These are phyloP conservation scores for Ormosia emarginata DNA, from an alignment of 306 rosid species.

Conservation along the genomic window DNA sequence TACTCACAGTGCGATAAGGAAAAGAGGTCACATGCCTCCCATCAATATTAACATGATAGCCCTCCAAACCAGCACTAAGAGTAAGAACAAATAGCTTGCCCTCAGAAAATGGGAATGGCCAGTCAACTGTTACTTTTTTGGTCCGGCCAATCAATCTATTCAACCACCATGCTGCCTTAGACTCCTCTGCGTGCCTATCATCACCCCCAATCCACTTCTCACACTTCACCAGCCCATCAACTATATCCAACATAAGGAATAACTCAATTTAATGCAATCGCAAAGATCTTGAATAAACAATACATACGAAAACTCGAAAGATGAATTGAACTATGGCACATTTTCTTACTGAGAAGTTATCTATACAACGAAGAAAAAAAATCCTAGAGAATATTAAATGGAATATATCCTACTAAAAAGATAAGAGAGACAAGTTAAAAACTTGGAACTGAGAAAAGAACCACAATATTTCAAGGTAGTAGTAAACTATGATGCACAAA, in stretches of 20 bases:
- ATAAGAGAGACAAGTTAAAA: not conserved
- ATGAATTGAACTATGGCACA: not conserved
- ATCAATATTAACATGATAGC: constrained; percentile 86
- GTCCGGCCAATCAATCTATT: constrained; percentile 76
- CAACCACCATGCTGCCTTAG: constrained; percentile 87
- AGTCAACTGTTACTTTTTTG: constrained; percentile 62
- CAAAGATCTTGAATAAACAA: not conserved
- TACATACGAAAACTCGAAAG: not conserved
- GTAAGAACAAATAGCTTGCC: constrained; percentile 85
- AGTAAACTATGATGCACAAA: not conserved
- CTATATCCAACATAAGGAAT: constrained; percentile 50
- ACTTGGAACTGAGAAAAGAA: not conserved
- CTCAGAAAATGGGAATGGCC: constrained; percentile 90
- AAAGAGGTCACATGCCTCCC: constrained; percentile 89
- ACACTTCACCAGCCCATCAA: constrained; percentile 90
- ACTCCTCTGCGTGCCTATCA: constrained; percentile 45
- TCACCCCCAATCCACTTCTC: constrained; percentile 92
- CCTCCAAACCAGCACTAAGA: constrained; percentile 91
- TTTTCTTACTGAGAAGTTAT: too few relatives aligned
- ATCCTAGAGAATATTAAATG: not conserved
- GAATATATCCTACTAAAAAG: not conserved
- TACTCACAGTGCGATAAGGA: constrained; percentile 93
- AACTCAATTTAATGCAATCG: constrained; percentile 29
- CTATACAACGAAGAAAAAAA: too few relatives aligned
- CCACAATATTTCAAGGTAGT: not conserved